Percentiles rank a stretch among this genome's conserved stretches.
Conservation (phyloP, 805 yeast genomes). For the Pichia nakasei region DNA sequence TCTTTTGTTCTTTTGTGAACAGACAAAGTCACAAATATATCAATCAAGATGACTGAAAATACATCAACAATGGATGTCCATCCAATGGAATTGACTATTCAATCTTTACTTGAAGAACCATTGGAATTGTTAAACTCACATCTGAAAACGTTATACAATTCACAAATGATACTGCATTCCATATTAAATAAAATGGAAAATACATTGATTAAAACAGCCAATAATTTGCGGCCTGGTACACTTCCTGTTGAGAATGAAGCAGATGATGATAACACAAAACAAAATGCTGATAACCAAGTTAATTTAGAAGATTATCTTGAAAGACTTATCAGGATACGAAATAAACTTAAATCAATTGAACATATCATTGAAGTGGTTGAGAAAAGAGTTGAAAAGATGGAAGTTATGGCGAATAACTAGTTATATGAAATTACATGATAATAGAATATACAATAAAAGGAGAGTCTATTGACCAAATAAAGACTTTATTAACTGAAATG, state of each 20-base stretch:
- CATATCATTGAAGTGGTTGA: constrained; percentile 30
- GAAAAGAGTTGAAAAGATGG: constrained; percentile 25
- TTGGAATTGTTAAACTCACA: constrained; percentile 42
- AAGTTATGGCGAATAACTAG: constrained; percentile 1
- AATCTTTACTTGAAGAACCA: constrained; percentile 44
- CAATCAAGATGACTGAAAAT: background rate
- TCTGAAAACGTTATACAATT: constrained; percentile 44
- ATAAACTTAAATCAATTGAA: constrained; percentile 18
- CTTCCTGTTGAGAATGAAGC: background rate
- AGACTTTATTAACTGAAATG: constrained; percentile 42
- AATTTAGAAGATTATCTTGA: constrained; percentile 15
- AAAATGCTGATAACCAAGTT: constrained; percentile 1
- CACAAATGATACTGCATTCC: constrained; percentile 45
- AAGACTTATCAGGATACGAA: constrained; percentile 20
- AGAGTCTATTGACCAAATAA: background rate
- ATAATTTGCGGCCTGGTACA: constrained; percentile 5
- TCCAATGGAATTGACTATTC: constrained; percentile 53
- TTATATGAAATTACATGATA: too few species aligned
- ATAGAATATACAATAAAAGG: too few species aligned
- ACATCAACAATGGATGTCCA: constrained; percentile 26
- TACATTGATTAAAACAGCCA: constrained; percentile 20
- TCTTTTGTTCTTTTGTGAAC: too few species aligned
- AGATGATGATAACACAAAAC: background rate
- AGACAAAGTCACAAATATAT: too few species aligned
- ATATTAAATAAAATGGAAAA: constrained; percentile 34